Base-by-base conservation (phyloP, 2,329 filamentous ascomycete genomes). In the Colletotrichum scovillei region DNA sequence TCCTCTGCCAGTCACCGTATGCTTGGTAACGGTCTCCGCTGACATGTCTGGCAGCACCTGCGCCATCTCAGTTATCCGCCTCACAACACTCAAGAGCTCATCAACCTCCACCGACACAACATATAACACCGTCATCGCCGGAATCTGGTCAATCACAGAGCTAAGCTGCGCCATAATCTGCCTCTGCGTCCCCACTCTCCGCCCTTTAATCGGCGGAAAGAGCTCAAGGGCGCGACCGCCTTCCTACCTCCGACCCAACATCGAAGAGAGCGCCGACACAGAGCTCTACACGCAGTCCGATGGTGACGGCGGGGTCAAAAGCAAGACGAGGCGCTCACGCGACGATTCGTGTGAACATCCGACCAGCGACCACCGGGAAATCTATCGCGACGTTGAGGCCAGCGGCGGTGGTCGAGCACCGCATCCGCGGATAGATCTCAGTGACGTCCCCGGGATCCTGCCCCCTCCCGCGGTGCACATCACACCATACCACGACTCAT, bases 61-160 rank as follows among this genome's bases (percentile, higher is more conserved):
- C 53, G 69, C 76, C 4, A 77, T 79, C 35, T 79, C 78, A 14
- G 74, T 78, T 19, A 8, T 83, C 52, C 80, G 81, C 66, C 77
- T 82, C 64, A 79, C 76, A 1, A 80, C 78, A 3, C 79, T 84
- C 46, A 66, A 74, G 62, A 75, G 77, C 19, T 76, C 78, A 4
- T 76, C 79, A n/a, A 75, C 55, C 6, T 77, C 79, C 4, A 73
- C 68, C n/a, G 82, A 84, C 60, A 55, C 74, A 0, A 82, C 81
- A 1, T 84, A 78, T 74, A 77, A 83, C 52, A 80, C 78, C 6
- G 81, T 80, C 19, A 49, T 72, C 0, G 52, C 63, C 9, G 63
- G 62, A 1, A 79, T 81, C 70, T 84, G 83, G 81, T 84, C 83
- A 9, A 79, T 83, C 58, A 80, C 84, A 67, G 83, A 85, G 73